These are phyloP conservation scores for Cryptosporidium sp. DNA, from an alignment of 169 alveolate species.

Conservation along the genomic window DNA sequence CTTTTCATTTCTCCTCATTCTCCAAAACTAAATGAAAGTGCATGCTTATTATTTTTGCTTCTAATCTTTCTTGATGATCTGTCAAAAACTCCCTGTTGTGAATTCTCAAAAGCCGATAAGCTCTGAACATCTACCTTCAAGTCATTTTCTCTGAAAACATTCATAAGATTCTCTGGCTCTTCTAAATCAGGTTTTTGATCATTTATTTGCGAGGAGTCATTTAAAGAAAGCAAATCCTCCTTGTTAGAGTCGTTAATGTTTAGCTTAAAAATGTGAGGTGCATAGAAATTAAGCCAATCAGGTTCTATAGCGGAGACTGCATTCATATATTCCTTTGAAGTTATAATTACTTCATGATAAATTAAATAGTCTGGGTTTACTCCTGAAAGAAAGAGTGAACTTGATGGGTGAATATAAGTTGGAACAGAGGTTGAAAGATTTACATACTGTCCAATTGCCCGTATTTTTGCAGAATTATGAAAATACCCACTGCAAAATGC, in stretches of 20 bases:
- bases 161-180: neutral
- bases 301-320: slow-evolving; percentile 99
- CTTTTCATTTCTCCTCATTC: neutral
- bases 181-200: neutral
- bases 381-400: slow-evolving; percentile 98
- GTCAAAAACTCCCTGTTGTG: neutral
- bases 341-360: slow-evolving; percentile 98
- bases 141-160: neutral
- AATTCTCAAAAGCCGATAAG: neutral
- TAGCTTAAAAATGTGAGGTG: slow-evolving; percentile 34
- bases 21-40: neutral
- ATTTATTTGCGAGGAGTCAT: neutral
- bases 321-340: slow-evolving; percentile 98
- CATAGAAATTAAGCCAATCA: slow-evolving; percentile 91
- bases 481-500: slow-evolving; percentile 99
- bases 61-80: neutral
- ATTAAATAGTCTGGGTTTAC: slow-evolving; percentile 99
- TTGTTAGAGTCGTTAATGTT: neutral
- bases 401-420: slow-evolving; percentile 98
- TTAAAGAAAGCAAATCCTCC: neutral
- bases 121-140: neutral
- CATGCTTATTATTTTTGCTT: neutral
- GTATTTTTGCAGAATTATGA: slow-evolving; percentile 98
- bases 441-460: slow-evolving; percentile 98
- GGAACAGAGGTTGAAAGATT: slow-evolving; percentile 97